Evolutionary conservation across 1,284 basidiomycete species (phyloP).

Genomic region (Fomitiporia mediterranea): DNA sequence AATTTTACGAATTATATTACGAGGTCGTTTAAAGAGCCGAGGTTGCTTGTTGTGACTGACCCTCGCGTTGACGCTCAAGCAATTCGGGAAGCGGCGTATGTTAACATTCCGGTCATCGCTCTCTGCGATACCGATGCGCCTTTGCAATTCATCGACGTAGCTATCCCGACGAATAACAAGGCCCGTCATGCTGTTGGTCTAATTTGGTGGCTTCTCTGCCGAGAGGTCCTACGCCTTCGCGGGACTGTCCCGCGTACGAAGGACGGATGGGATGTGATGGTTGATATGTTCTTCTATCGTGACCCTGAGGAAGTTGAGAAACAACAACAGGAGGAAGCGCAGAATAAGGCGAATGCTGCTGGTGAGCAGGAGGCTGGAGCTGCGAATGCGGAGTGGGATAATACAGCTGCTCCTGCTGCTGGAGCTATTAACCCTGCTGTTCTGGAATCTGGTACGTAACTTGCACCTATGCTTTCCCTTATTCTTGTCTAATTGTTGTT

Average conservation of each 20-base stretch:
- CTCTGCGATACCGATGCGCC: conserved; percentile 98
- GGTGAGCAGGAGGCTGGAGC: conserved; percentile 49
- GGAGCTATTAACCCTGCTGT: conserved; percentile 77
- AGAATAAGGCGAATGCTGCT: conserved; percentile 67
- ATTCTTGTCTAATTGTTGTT: conserved; percentile 14
- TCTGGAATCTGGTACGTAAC: conserved; percentile 56
- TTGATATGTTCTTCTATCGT: conserved; percentile 99
- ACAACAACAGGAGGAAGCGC: conserved; percentile 90
- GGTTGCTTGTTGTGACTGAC: conserved; percentile 97
- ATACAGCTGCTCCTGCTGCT: conserved; percentile 57
- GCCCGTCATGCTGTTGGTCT: conserved; percentile 95
- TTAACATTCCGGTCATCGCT: conserved; percentile 99
- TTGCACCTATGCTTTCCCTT: background rate
- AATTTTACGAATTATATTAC: conserved; percentile 99
- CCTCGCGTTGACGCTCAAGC: conserved; percentile 99
- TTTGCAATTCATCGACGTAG: conserved; percentile 95
- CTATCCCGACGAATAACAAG: conserved; percentile 99
- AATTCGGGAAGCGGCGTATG: conserved; percentile 98
- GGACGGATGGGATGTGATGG: conserved; percentile 97
- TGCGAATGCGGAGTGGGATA: conserved; percentile 82
- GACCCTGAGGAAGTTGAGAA: conserved; percentile 99
- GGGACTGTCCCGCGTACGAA: conserved; percentile 87
- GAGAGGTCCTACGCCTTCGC: conserved; percentile 94
- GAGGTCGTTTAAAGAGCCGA: conserved; percentile 99
- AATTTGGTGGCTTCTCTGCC: conserved; percentile 98